These are phyloP conservation scores for Phytophthora multivora DNA, from an alignment of 352 stramenopile genomes.

Conservation along the genomic window DNA sequence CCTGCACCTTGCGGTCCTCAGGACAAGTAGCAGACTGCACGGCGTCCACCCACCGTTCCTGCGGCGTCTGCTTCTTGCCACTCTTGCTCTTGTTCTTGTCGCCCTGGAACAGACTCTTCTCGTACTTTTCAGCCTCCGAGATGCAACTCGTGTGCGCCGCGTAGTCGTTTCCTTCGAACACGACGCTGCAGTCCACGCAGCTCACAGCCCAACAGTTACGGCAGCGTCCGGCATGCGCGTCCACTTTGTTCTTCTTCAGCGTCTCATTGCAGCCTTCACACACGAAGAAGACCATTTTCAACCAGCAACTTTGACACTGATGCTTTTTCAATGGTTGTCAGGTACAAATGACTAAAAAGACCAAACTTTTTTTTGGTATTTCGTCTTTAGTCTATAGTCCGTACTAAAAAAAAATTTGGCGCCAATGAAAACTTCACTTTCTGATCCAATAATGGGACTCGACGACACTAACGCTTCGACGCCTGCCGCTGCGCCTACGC, in stretches of 20 bases:
- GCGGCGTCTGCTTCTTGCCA: conserved; percentile 80
- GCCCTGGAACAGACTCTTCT: conserved; percentile 86
- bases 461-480: conserved; percentile 6
- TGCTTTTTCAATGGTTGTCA: conserved; percentile 14
- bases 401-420: conserved; percentile 7
- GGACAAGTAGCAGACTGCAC: conserved; percentile 59
- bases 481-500: not conserved
- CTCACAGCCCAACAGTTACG: conserved; percentile 91
- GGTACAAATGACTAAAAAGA: not conserved
- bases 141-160: conserved; percentile 91
- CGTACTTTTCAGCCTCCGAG: conserved; percentile 95
- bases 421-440: conserved; percentile 10
- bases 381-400: too few relatives aligned
- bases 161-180: conserved; percentile 92
- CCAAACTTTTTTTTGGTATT: too few relatives aligned
- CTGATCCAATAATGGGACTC: conserved; percentile 10
- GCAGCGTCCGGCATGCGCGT: conserved; percentile 84
- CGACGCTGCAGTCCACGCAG: conserved; percentile 93
- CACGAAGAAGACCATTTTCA: conserved; percentile 85
- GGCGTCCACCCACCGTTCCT: conserved; percentile 88
- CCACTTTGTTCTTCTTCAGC: conserved; percentile 95
- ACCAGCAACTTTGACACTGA: not conserved
- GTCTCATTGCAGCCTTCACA: conserved; percentile 91
- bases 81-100: conserved; percentile 58
- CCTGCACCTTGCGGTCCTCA: conserved; percentile 60